Conservation (phyloP, 1,139 yeast species). For the Debaryomycetaceae sp. region DNA sequence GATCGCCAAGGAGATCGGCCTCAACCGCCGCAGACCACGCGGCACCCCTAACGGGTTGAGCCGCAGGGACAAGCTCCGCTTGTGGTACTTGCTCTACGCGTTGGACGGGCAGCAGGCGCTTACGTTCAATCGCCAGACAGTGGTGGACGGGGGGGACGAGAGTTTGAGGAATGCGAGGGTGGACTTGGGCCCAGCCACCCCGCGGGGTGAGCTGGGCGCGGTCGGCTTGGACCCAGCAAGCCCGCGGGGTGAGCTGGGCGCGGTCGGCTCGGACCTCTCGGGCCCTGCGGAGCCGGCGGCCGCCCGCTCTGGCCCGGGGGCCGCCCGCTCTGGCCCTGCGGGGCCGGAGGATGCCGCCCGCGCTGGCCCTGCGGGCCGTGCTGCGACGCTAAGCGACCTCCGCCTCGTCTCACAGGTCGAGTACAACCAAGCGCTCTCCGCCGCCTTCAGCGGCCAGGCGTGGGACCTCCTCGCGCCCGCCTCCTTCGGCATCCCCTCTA, state of each 20-base stretch:
- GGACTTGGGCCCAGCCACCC: too few species aligned
- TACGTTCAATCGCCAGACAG: constrained; percentile 54
- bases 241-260: too few species aligned
- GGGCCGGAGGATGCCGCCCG: too few species aligned
- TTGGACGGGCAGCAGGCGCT: constrained; percentile 69
- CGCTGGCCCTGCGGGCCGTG: constrained; percentile 10
- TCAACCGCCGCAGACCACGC: constrained; percentile 24
- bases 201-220: background rate
- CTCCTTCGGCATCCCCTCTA: constrained; percentile 63
- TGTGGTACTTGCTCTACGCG: constrained; percentile 67
- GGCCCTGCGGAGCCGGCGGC: too few species aligned
- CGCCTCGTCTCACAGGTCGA: constrained; percentile 70
- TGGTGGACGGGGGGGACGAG: constrained; percentile 46
- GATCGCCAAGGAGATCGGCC: constrained; percentile 53
- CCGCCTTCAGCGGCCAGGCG: constrained; percentile 57
- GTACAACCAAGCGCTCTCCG: constrained; percentile 61
- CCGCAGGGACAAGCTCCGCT: constrained; percentile 46
- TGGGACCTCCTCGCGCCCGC: constrained; percentile 61
- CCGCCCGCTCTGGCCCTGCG: too few species aligned
- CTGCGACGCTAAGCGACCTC: constrained; percentile 42
- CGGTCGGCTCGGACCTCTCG: too few species aligned
- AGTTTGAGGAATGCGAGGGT: constrained; percentile 38
- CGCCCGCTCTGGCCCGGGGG: too few species aligned
- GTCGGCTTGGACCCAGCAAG: background rate
- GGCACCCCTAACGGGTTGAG: constrained; percentile 15